Evolutionary conservation across 176 grass and related monocot species (phyloP), one percentile per base, ranked within the genome.

Genomic region (Avena sativa): DNA sequence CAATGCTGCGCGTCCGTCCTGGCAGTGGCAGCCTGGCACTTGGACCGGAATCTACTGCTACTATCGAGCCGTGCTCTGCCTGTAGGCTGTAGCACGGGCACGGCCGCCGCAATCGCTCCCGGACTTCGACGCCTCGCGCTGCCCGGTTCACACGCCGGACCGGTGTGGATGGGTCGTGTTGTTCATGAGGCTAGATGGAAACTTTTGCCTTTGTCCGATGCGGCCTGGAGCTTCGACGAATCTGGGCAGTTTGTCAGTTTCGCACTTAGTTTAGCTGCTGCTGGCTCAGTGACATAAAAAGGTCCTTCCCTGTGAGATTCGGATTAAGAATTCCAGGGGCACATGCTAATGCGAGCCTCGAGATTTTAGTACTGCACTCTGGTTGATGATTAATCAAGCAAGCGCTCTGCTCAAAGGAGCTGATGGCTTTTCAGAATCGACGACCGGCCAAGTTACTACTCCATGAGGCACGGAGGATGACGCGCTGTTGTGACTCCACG

Each of bases 271-370:
- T 32, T 75, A 6, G 38, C 44, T 51, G 86, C 87, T 21, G 3
- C 32, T 34, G 32, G 32, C 32, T n/a, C n/a, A n/a, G n/a, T n/a
- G n/a, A n/a, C n/a, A n/a, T n/a, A n/a, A n/a, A n/a, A n/a, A n/a
- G n/a, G n/a, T n/a, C n/a, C n/a, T n/a, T n/a, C n/a, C n/a, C n/a
- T n/a, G n/a, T 32, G 4, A 14, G 6, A 5, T 66, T 40, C 15
- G 48, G 74, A 60, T 64, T 51, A 65, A 73, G 28, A 77, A 69
- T 76, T 48, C 6, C 20, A 3, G 10, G 15, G 79, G 49, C 79
- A 77, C 79, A 68, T 83, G 86, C 79, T 8, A 13, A 63, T 40
- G 85, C 43, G 43, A 64, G 74, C 17, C 43, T 67, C 28, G 13
- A 67, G 28, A 8, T 34, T 28, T 28, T 66, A 16, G 2, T 66